These are phyloP conservation scores for Calonectria hongkongensis DNA, from an alignment of 2,329 filamentous ascomycete genomes.

Conservation along the genomic window DNA sequence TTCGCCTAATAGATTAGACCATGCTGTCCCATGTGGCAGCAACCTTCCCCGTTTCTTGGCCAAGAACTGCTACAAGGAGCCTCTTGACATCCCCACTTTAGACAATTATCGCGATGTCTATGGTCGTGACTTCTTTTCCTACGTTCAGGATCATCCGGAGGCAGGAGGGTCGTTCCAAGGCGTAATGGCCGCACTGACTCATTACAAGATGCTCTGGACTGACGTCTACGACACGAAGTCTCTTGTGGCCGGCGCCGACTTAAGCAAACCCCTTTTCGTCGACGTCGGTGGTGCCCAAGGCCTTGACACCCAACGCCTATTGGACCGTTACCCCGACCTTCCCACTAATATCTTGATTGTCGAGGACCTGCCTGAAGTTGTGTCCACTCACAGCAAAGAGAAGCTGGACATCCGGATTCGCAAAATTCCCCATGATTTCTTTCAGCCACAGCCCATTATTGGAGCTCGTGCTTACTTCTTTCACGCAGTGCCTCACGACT, in stretches of 20 bases:
- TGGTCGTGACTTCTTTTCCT: background rate
- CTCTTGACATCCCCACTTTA: background rate
- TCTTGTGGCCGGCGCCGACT: background rate
- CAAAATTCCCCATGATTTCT: conserved; percentile 8
- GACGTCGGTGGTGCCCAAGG: background rate
- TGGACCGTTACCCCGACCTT: background rate
- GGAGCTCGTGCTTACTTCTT: conserved; percentile 10
- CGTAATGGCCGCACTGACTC: background rate
- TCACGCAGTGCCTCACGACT: background rate
- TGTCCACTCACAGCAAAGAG: background rate
- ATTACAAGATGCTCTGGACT: background rate
- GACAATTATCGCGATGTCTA: conserved; percentile 5
- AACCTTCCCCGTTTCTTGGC: background rate
- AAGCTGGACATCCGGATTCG: background rate
- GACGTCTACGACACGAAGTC: background rate
- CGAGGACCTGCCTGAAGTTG: background rate
- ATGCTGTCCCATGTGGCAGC: background rate
- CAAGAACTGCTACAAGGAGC: background rate
- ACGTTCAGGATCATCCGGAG: background rate
- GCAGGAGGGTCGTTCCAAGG: background rate
- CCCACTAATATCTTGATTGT: background rate
- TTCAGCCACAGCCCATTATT: background rate
- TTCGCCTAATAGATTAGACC: background rate
- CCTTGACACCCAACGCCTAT: background rate
- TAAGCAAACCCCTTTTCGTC: background rate